Base-by-base conservation (phyloP, 2,329 filamentous ascomycete genomes). In the Fusarium nurragi region DNA sequence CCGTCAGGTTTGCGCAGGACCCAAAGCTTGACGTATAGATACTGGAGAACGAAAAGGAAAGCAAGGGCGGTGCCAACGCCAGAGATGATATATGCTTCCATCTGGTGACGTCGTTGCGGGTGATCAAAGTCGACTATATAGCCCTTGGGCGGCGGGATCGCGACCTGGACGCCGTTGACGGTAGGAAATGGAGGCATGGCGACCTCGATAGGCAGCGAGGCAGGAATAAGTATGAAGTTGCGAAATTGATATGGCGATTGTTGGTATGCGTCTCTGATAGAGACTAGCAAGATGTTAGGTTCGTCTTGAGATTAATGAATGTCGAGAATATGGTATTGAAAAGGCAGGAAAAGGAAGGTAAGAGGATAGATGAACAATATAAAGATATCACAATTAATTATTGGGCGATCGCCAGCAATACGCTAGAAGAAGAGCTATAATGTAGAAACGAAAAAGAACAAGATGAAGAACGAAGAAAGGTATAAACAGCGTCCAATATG, bases 121-220 rank as follows among this genome's bases (percentile, higher is more conserved):
- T 77, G 58, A 4, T 72, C 68, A 41, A 78, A 77, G 55, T 78
- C 61, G 22, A 77, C 72, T 2, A 65, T 51, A 48, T 77, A 78
- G n/a, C 64, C 75, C 1, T 63, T 54, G 0, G 77, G 77, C 5
- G 76, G 67, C 3, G 25, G 38, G 6, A 71, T 44, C 12, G 54
- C 67, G 21, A 71, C 67, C 10, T 43, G 41, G 10, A 70, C 54
- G 28, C 69, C 65, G 13, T 68, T 28, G 28, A 71, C 23, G 6
- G 50, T 48, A 2, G 69, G 68, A 9, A 65, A 71, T 6, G 22
- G n/a, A 14, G 50, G 5, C 62, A 68, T 69, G 39, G 11, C 23
- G 12, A 37, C 30, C 19, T 47, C 22, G 5, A 14, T 39, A 41
- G 21, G 37, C 56, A 39, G 32, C 32, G 32, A 48, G 36, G 18